Conservation (phyloP, 805 yeast species). For the Kazachstania kunashirensis region DNA sequence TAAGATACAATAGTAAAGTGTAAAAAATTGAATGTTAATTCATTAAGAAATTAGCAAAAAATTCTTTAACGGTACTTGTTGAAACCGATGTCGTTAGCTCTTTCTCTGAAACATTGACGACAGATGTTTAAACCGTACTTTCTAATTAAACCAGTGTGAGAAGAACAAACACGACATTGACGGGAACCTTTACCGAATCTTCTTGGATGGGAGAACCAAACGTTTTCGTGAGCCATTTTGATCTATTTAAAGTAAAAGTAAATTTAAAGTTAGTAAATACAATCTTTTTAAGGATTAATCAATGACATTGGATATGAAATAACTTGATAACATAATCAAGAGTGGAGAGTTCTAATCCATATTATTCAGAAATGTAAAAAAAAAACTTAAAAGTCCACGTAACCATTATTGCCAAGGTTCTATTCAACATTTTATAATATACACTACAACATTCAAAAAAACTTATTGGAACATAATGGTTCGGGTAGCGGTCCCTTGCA, state of each 20-base stretch:
- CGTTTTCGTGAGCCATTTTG: slow-evolving; percentile 99
- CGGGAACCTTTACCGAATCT: slow-evolving; percentile 99
- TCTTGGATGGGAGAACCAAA: slow-evolving; percentile 99
- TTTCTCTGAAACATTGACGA: slow-evolving; percentile 99
- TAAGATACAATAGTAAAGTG: neutral
- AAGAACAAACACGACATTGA: slow-evolving; percentile 97
- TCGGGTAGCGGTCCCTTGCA: too few relatives aligned
- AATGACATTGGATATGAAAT: too few relatives aligned
- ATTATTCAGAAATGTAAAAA: too few relatives aligned
- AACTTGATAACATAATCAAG: too few relatives aligned
- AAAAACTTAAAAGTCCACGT: too few relatives aligned
- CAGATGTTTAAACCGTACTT: slow-evolving; percentile 98
- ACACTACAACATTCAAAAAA: too few relatives aligned
- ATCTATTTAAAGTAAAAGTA: slow-evolving; percentile 10
- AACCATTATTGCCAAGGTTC: too few relatives aligned
- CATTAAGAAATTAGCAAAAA: neutral
- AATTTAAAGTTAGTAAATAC: too few relatives aligned
- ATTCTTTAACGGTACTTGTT: slow-evolving; percentile 83
- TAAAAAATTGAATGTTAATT: neutral
- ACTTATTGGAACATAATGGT: too few relatives aligned
- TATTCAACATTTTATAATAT: too few relatives aligned
- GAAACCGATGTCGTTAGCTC: slow-evolving; percentile 98
- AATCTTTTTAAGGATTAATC: too few relatives aligned
- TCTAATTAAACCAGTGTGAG: slow-evolving; percentile 99
- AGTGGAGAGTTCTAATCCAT: too few relatives aligned